Conservation (phyloP, 257 asterid species). For the Parsonsia alboflavescens region DNA sequence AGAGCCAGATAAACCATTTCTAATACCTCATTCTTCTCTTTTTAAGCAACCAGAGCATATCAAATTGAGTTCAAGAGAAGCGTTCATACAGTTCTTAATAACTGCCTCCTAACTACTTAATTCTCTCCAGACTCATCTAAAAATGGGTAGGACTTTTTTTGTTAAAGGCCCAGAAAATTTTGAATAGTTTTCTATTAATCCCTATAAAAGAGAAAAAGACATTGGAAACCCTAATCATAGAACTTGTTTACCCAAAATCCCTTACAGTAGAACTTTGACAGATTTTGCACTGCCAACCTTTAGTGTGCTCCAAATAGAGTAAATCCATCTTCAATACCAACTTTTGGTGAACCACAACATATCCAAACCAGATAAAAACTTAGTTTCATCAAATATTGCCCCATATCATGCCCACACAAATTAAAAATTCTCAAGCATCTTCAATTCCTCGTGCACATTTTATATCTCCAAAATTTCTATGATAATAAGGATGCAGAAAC, state of each 20-base stretch:
- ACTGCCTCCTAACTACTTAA: not conserved
- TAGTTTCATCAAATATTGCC: not conserved
- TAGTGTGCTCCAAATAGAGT: not conserved
- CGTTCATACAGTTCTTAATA: not conserved
- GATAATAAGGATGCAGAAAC: not conserved
- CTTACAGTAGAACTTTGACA: not conserved
- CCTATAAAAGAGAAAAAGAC: not conserved
- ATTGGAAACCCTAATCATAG: not conserved
- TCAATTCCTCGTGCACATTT: not conserved
- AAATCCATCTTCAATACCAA: not conserved
- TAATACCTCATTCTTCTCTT: not conserved
- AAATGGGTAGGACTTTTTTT: not conserved
- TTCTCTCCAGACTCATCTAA: not conserved
- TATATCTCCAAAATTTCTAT: not conserved
- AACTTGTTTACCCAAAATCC: not conserved
- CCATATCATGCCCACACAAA: not conserved
- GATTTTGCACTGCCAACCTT: not conserved
- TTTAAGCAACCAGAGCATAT: not conserved
- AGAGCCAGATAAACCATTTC: not conserved
- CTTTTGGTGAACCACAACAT: not conserved
- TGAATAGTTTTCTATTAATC: no score
- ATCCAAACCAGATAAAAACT: not conserved
- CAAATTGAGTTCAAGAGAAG: not conserved
- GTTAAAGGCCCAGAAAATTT: no score
- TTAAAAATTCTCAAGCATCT: not conserved